phyloP scores from a whole-genome alignment of 2,329 filamentous ascomycete genomes.

The Alternaria sp. region DNA sequence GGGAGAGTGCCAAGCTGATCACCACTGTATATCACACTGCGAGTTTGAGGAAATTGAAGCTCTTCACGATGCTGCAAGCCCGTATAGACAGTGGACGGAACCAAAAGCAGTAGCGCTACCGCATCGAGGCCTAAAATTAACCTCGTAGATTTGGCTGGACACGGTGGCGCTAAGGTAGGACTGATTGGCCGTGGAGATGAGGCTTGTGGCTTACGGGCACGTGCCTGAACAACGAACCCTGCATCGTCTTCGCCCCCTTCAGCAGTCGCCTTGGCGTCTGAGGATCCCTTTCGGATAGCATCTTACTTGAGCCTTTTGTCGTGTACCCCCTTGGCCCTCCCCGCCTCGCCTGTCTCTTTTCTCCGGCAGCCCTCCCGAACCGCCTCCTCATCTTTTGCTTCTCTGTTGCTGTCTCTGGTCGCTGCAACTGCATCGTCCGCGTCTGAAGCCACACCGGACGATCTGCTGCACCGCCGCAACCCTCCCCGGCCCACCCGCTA shows the following conservation, averaged over 20 bases:
- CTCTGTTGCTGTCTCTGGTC: neutral
- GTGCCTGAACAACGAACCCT: slow-evolving; percentile 5
- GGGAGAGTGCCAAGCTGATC: neutral
- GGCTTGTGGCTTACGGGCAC: slow-evolving; percentile 6
- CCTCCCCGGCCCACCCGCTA: slow-evolving; percentile 7
- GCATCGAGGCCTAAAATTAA: slow-evolving; percentile 9
- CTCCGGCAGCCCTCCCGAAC: neutral
- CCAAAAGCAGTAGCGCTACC: slow-evolving; percentile 14
- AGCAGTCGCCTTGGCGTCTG: slow-evolving; percentile 10
- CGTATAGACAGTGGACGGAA: neutral
- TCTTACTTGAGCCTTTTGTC: neutral
- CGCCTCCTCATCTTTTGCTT: neutral
- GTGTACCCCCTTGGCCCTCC: slow-evolving; percentile 5
- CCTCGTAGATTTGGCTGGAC: slow-evolving; percentile 2
- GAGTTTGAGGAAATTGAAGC: neutral
- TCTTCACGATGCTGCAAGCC: neutral
- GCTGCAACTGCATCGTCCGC: neutral
- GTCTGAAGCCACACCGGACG: neutral
- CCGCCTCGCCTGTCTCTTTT: neutral
- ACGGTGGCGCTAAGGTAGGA: neutral
- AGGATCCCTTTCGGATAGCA: slow-evolving; percentile 11
- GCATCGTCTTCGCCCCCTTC: slow-evolving; percentile 10
- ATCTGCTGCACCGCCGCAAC: slow-evolving; percentile 13
- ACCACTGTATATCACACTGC: neutral
- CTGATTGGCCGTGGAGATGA: slow-evolving; percentile 10